Evolutionary conservation across 2,329 filamentous ascomycete species (phyloP).

Genomic region (Penicillium sp.): DNA sequence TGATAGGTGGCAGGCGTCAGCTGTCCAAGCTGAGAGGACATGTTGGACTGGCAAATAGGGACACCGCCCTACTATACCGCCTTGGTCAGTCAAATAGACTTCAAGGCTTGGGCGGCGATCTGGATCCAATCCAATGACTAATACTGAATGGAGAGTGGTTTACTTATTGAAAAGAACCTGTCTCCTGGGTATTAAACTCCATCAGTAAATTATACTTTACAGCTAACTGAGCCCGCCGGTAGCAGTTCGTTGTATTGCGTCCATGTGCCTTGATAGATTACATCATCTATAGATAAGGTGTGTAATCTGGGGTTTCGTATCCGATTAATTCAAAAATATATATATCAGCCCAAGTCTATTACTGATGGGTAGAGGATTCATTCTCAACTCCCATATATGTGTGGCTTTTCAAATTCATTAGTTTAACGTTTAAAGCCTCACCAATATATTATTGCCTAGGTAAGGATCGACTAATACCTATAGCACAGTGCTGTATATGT

Average conservation of each 20-base stretch:
- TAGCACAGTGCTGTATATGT: too few species aligned
- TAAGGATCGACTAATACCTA: too few species aligned
- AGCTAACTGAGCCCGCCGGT: background rate
- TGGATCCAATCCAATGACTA: background rate
- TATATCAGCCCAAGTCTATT: background rate
- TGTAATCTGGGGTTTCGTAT: background rate
- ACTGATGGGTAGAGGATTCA: background rate
- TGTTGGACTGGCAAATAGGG: conserved; percentile 4
- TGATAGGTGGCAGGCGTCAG: conserved; percentile 18
- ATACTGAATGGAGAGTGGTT: background rate
- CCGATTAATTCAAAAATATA: background rate
- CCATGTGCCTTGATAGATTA: background rate
- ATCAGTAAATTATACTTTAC: background rate
- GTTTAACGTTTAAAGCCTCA: too few species aligned
- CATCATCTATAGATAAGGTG: background rate
- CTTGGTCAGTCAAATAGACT: background rate
- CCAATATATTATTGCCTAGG: too few species aligned
- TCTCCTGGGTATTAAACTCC: background rate
- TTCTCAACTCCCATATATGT: too few species aligned
- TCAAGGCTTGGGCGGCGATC: background rate
- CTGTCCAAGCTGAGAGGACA: conserved; percentile 6
- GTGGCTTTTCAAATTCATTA: too few species aligned
- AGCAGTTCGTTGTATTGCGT: background rate
- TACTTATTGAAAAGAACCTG: background rate
- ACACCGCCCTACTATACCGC: conserved; percentile 9